Conservation (phyloP, 306 rosid species). For the Mimosa pudica region DNA sequence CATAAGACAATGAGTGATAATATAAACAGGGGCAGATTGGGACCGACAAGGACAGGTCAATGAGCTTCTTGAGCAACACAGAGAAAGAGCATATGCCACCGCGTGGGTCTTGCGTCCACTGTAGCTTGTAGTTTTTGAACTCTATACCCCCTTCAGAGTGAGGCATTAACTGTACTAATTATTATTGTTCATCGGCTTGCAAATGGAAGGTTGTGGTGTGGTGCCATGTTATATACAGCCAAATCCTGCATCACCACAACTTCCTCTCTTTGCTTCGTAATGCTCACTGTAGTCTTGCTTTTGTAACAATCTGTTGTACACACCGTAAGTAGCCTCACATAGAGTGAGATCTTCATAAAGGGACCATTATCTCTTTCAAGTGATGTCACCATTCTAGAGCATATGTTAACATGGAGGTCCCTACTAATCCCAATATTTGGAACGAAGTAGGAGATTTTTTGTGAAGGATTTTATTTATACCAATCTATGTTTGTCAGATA, state of each 20-base stretch:
- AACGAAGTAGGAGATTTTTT: background rate
- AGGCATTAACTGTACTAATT: background rate
- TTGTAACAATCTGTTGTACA: background rate
- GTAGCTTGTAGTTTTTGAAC: background rate
- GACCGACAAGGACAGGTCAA: background rate
- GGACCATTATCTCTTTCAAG: background rate
- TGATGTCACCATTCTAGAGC: background rate
- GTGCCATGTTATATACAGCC: background rate
- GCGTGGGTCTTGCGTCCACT: conserved; percentile 3
- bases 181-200: background rate
- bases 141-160: background rate
- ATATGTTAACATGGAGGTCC: conserved; percentile 1
- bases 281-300: background rate
- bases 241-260: background rate
- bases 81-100: background rate
- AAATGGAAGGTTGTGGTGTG: background rate
- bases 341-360: background rate
- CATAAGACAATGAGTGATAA: no score
- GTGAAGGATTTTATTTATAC: background rate
- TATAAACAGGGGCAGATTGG: background rate
- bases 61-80: background rate
- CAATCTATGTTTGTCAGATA: background rate
- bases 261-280: background rate
- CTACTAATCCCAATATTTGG: background rate
- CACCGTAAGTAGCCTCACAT: background rate